phyloP scores from a whole-genome alignment of 441 rosid species.

The Erodium trifolium region DNA sequence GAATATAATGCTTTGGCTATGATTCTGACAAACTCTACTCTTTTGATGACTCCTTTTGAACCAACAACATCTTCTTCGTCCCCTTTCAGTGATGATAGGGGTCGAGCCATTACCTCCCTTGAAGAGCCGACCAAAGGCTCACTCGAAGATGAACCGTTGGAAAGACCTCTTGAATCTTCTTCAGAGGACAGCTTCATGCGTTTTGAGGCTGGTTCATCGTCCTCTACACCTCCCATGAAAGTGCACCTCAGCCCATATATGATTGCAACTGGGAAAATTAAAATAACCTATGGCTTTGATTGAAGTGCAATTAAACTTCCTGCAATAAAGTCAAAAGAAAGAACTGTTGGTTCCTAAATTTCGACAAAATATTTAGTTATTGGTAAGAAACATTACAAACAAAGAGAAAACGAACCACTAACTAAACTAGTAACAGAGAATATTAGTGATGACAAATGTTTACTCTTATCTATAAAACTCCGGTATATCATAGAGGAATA shows the following conservation, averaged over 20 bases:
- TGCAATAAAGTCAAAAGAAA: conserved; percentile 21
- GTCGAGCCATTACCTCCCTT: conserved; percentile 50
- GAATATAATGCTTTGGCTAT: conserved; percentile 49
- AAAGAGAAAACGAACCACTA: not conserved
- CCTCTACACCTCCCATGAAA: conserved; percentile 79
- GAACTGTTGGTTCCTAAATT: not conserved
- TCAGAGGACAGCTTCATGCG: conserved; percentile 44
- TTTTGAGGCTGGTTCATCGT: conserved; percentile 59
- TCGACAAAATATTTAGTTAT: not conserved
- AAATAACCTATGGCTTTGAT: conserved; percentile 1
- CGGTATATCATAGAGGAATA: not conserved
- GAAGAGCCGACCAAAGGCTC: conserved; percentile 33
- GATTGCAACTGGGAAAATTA: conserved; percentile 11
- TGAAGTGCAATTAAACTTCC: conserved; percentile 13
- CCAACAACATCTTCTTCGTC: conserved; percentile 43
- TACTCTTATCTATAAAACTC: not conserved
- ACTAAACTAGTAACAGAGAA: not conserved
- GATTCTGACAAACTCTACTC: conserved; percentile 49
- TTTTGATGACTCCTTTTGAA: conserved; percentile 45
- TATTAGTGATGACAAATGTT: not conserved
- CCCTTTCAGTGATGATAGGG: conserved; percentile 39
- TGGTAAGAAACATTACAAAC: not conserved
- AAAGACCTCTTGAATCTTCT: conserved; percentile 26
- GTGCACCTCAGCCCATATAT: conserved; percentile 68
- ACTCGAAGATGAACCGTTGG: conserved; percentile 38